phyloP scores from a whole-genome alignment of 2,329 filamentous ascomycete genomes.

The Tolypocladium paradoxum region DNA sequence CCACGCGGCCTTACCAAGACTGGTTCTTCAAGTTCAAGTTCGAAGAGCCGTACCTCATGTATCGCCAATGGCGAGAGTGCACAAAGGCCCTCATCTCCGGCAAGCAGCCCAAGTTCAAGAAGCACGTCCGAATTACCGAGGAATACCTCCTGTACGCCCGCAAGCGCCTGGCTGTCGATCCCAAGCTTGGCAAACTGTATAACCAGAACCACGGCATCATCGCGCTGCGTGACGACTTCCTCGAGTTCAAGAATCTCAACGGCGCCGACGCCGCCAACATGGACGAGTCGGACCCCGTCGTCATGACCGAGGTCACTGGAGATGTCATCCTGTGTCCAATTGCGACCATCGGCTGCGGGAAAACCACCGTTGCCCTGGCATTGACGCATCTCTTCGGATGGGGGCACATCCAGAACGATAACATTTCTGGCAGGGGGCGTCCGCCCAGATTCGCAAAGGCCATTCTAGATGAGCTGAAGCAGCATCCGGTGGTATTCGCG shows the following conservation, averaged over 20 bases:
- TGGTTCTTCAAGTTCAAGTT: slow-evolving; percentile 99
- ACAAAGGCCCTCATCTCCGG: slow-evolving; percentile 80
- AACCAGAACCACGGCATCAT: slow-evolving; percentile 92
- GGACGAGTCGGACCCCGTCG: slow-evolving; percentile 41
- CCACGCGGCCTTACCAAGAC: slow-evolving; percentile 54
- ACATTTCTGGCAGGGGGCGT: slow-evolving; percentile 71
- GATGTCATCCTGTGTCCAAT: slow-evolving; percentile 81
- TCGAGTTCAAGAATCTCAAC: slow-evolving; percentile 71
- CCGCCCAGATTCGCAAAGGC: slow-evolving; percentile 67
- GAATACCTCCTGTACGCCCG: slow-evolving; percentile 81
- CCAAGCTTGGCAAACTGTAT: slow-evolving; percentile 59
- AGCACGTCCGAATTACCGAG: slow-evolving; percentile 81
- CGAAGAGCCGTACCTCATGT: slow-evolving; percentile 97
- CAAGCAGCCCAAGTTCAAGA: slow-evolving; percentile 65
- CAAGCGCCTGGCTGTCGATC: slow-evolving; percentile 58
- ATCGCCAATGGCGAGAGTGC: slow-evolving; percentile 95
- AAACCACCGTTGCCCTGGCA: slow-evolving; percentile 83
- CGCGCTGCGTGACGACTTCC: slow-evolving; percentile 74
- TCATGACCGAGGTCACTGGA: slow-evolving; percentile 43
- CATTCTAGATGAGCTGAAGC: slow-evolving; percentile 53
- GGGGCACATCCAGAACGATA: slow-evolving; percentile 95
- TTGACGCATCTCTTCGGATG: slow-evolving; percentile 76
- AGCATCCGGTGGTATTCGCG: slow-evolving; percentile 66
- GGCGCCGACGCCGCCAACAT: slow-evolving; percentile 79
- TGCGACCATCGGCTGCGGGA: slow-evolving; percentile 90